Evolutionary conservation across 2,329 filamentous ascomycete genomes (phyloP), one percentile per base, ranked within the genome.

Genomic region (Elsinoe fawcettii): DNA sequence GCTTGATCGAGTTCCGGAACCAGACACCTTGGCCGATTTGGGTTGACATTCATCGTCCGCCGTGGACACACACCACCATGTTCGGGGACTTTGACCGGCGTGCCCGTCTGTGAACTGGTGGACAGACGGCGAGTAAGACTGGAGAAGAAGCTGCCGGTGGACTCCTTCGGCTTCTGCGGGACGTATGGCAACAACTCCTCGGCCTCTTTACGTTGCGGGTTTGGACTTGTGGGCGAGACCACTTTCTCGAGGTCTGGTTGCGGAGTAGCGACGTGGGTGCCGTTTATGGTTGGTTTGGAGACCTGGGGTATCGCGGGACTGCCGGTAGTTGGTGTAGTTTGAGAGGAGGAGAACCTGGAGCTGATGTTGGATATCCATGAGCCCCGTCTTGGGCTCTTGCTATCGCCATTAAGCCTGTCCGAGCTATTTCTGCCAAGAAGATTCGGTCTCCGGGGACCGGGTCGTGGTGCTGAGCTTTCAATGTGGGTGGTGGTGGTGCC

Each of bases 351-450:
- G 74, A 97, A 96, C 69, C 95, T 96, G 63, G 89, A 92, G 62
- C 90, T 95, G 63, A 97, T 83, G 67, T 84, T 96, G 58, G 88
- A 89, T 66, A 97, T 91, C 93, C 93, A 99, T 12, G 91, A 96
- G 61, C 84, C 85, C 57, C 83, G 75, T 62, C 90, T 81, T 11
- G 62, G 58, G 57, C 64, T 69, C 14, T 54, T 58, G 22, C 59
- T 62, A 37, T 65, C 63, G 27, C 66, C 55, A 7, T 47, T 60
- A 37, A 62, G 47, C 63, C 69, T 73, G 32, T 75, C 71, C 16
- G 69, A 65, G 61, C 70, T 74, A 39, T 61, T 63, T 58, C 75
- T 73, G 62, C 66, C 67, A 27, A 77, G 68, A 58, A 78, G 63
- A 37, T 68, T 64, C 8, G 76, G 76, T 34, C 75, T 71, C 62